Percentiles rank a stretch among this genome's conserved stretches.
These are phyloP conservation scores for Melanopsichium pennsylvanicum DNA, from an alignment of 1,284 basidiomycete species.

Conservation along the genomic window DNA sequence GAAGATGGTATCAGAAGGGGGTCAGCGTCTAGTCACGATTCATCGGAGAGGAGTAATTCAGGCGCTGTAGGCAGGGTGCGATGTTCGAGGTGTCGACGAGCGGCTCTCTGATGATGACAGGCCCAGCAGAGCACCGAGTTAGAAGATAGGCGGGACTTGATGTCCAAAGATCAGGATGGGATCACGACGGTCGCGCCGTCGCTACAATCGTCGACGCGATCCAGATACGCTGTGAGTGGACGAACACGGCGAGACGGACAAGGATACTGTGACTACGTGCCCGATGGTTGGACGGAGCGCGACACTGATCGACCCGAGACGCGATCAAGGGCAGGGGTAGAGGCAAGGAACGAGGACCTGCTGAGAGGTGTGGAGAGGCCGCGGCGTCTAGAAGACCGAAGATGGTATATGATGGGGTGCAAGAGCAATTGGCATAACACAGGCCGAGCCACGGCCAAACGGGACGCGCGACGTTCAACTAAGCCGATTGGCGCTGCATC, in stretches of 20 bases:
- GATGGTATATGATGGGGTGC: slow-evolving; percentile 29
- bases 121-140: too few species aligned
- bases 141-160: too few species aligned
- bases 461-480: slow-evolving; percentile 24
- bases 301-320: not conserved
- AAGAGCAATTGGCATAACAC: slow-evolving; percentile 10
- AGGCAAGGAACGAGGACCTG: not conserved
- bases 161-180: too few species aligned
- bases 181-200: too few species aligned
- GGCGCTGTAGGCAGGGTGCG: too few species aligned
- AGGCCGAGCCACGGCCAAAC: slow-evolving; percentile 9
- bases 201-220: too few species aligned
- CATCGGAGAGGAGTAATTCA: not conserved
- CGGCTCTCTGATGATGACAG: too few species aligned
- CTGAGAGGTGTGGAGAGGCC: slow-evolving; percentile 3
- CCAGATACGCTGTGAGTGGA: too few species aligned
- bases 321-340: slow-evolving; percentile 1
- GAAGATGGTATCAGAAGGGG: slow-evolving; percentile 1
- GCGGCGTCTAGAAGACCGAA: slow-evolving; percentile 33
- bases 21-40: not conserved
- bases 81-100: too few species aligned
- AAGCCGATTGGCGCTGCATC: not conserved
- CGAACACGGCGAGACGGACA: too few species aligned
- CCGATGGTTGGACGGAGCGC: not conserved
- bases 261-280: slow-evolving; percentile 5